These are phyloP conservation scores for Isabelozyma heimii DNA, from an alignment of 805 yeast species.

Conservation along the genomic window DNA sequence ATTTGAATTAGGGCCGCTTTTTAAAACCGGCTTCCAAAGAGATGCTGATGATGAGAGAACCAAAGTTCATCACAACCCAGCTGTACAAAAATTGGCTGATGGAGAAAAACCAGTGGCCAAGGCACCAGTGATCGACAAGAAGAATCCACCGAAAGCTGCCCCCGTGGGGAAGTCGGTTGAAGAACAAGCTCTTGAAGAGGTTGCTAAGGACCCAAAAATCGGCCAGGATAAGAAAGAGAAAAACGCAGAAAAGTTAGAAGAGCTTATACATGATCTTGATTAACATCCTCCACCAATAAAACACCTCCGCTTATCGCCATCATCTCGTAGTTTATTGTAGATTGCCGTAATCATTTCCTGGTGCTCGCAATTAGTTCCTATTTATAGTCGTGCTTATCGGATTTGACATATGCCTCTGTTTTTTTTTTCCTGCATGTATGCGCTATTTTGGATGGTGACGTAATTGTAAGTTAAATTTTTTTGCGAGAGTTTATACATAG, in stretches of 20 bases:
- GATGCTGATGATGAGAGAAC: constrained; percentile 17
- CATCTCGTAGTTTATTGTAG: not conserved
- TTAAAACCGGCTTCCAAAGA: constrained; percentile 64
- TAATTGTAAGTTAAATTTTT: not conserved
- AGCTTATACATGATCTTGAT: not conserved
- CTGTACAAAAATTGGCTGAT: not conserved
- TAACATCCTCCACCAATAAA: no score
- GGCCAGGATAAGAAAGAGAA: constrained; percentile 23
- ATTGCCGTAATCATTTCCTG: not conserved
- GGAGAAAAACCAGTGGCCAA: not conserved
- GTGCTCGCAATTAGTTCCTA: not conserved
- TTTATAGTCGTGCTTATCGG: not conserved
- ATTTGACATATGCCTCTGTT: no score
- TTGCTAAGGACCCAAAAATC: constrained; percentile 31
- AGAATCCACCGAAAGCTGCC: constrained; percentile 37
- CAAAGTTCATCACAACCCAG: not conserved
- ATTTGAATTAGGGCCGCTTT: constrained; percentile 48
- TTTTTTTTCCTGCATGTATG: not conserved
- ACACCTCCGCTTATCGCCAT: not conserved
- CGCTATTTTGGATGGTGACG: not conserved
- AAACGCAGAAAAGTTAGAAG: constrained; percentile 19
- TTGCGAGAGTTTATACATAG: not conserved
- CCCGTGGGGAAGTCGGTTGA: constrained; percentile 38
- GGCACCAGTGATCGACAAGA: constrained; percentile 10
- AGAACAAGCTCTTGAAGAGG: constrained; percentile 32